These are phyloP conservation scores for Cylindrotheca closterium DNA, from an alignment of 108 stramenopile genomes.

Conservation along the genomic window DNA sequence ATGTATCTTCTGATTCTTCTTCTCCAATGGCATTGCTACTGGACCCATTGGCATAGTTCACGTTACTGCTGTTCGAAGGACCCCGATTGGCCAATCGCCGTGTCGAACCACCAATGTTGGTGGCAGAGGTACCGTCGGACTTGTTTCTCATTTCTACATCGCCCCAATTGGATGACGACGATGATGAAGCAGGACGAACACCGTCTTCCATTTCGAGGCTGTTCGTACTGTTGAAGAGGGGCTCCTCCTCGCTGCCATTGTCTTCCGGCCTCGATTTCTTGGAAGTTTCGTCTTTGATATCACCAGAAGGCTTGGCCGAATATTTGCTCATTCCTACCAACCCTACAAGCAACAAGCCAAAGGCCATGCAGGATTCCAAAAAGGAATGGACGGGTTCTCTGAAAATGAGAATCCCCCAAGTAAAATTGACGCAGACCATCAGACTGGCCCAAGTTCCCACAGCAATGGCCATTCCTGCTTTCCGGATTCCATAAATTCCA, in stretches of 20 bases:
- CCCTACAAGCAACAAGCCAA: conserved; percentile 22
- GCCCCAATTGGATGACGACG: too few species aligned
- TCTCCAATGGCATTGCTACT: neutral
- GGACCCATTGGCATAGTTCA: neutral
- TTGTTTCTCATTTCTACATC: too few species aligned
- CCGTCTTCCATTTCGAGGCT: neutral
- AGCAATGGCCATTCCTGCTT: conserved; percentile 62
- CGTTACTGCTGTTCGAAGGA: neutral
- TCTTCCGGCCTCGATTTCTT: conserved; percentile 8
- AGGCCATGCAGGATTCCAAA: conserved; percentile 7
- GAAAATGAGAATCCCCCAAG: conserved; percentile 61
- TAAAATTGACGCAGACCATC: conserved; percentile 56
- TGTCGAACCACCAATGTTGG: neutral
- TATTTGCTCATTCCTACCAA: conserved; percentile 40
- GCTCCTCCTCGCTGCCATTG: neutral
- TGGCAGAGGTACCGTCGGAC: too few species aligned
- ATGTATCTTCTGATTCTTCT: neutral
- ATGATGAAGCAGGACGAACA: too few species aligned
- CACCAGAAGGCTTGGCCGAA: conserved; percentile 8
- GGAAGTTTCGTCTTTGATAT: neutral
- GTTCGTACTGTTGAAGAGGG: neutral
- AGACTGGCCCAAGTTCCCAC: conserved; percentile 58
- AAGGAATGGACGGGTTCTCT: conserved; percentile 43
- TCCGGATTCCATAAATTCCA: conserved; percentile 58
- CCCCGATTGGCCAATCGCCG: neutral